These are phyloP conservation scores for Polychytrium aggregatum DNA, from an alignment of 192 early-diverging fungal species.

Conservation along the genomic window DNA sequence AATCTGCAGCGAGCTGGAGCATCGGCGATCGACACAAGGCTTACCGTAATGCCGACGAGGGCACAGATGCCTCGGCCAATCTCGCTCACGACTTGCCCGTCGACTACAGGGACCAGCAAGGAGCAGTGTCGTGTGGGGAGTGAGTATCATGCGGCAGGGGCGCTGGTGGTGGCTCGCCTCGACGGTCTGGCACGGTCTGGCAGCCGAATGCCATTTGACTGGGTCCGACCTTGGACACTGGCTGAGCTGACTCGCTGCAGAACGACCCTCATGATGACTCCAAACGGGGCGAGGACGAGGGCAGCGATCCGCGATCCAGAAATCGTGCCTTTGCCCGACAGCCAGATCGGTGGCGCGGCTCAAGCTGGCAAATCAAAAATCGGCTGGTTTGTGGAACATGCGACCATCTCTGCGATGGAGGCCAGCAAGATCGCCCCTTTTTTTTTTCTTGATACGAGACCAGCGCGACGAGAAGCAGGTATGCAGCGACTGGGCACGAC, in stretches of 20 bases:
- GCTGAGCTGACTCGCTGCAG: slow-evolving; percentile 52
- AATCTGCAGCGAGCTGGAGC: background rate
- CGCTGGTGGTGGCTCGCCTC: no score
- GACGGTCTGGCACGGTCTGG: background rate
- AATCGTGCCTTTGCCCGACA: background rate
- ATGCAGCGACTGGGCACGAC: no score
- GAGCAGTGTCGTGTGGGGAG: no score
- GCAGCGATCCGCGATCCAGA: background rate
- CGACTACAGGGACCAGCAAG: slow-evolving; percentile 38
- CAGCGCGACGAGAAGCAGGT: no score
- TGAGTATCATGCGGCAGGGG: no score
- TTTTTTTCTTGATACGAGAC: no score
- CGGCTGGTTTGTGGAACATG: background rate
- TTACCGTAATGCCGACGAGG: slow-evolving; percentile 14
- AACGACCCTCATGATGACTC: slow-evolving; percentile 46
- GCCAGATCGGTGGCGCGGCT: background rate
- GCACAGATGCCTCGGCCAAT: slow-evolving; percentile 74
- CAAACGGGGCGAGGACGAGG: background rate
- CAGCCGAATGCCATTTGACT: background rate
- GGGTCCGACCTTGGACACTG: slow-evolving; percentile 37
- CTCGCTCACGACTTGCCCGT: slow-evolving; percentile 57
- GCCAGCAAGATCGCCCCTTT: background rate
- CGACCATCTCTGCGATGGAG: background rate
- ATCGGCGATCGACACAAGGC: background rate
- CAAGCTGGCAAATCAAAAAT: background rate